Evolutionary conservation across 2,329 filamentous ascomycete species (phyloP).

Genomic region (Fusarium falciforme): DNA sequence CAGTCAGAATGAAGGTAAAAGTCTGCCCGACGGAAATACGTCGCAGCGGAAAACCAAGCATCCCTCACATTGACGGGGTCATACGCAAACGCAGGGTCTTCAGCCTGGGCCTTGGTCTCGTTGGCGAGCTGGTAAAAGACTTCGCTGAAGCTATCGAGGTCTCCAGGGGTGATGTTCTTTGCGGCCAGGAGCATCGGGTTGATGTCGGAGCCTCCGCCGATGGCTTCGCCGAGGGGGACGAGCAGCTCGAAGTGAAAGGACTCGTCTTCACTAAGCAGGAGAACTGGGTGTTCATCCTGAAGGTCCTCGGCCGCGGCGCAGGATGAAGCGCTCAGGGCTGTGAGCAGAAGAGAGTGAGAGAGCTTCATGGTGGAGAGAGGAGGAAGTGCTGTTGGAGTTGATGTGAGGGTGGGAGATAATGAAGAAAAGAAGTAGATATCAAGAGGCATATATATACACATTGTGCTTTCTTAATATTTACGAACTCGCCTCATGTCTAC

Average conservation of each 20-base stretch:
- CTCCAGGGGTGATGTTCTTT: conserved; percentile 38
- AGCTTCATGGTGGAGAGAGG: neutral
- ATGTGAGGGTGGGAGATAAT: neutral
- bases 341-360: neutral
- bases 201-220: conserved; percentile 34
- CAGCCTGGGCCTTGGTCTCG: conserved; percentile 30
- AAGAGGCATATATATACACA: neutral
- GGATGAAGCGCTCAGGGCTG: neutral
- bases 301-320: neutral
- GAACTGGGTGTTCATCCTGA: neutral
- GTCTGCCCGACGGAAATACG: conserved; percentile 56
- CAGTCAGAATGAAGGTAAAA: conserved; percentile 56
- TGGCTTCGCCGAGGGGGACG: neutral
- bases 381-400: neutral
- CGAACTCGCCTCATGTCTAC: neutral
- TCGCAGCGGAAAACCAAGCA: conserved; percentile 51
- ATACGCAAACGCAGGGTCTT: conserved; percentile 26
- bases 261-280: neutral
- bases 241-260: conserved; percentile 3
- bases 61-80: conserved; percentile 43
- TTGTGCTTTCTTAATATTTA: neutral
- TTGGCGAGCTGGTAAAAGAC: conserved; percentile 42
- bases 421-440: neutral
- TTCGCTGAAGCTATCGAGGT: conserved; percentile 40
- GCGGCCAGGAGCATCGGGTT: conserved; percentile 49